A percentile compares a stretch with the other conserved stretches of the same genome.
Evolutionary conservation across 768 basidiomycete genomes (phyloP).

Genomic region (Dacryopinax spathularia): DNA sequence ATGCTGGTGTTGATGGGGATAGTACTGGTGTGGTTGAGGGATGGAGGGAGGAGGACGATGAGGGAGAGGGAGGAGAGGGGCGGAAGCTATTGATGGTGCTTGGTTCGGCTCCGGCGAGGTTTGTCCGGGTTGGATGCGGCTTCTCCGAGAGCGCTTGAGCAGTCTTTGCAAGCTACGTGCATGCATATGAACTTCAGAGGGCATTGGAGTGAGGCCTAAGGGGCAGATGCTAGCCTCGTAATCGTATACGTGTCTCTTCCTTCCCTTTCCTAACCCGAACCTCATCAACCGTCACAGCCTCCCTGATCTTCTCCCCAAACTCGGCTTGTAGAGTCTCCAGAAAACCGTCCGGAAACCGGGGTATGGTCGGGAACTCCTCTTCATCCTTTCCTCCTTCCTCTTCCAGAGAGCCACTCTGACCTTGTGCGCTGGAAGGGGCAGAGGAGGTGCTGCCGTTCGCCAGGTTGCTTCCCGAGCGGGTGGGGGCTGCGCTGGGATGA

Average conservation of each 20-base stretch:
- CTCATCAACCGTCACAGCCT: neutral
- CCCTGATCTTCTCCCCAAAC: constrained; percentile 22
- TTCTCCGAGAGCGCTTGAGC: too few species aligned
- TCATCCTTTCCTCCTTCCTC: neutral
- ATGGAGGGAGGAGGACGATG: neutral
- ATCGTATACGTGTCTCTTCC: neutral
- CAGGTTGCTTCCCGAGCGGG: neutral
- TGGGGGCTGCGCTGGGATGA: neutral
- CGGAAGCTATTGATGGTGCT: neutral
- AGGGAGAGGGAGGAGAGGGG: neutral
- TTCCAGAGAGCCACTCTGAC: too few species aligned
- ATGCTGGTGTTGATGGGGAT: neutral
- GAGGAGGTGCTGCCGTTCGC: neutral
- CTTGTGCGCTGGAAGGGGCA: too few species aligned
- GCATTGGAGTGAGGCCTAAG: too few species aligned
- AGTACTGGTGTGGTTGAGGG: neutral
- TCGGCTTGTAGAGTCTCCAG: constrained; percentile 37
- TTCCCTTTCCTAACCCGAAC: neutral
- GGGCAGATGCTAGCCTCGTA: too few species aligned
- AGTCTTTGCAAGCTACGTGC: too few species aligned
- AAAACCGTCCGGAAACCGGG: constrained; percentile 36
- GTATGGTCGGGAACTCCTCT: constrained; percentile 35
- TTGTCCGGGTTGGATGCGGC: neutral
- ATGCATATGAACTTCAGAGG: too few species aligned
- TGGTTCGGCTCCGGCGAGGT: neutral